Evolutionary conservation across 192 early-diverging fungal species (phyloP), one percentile per base, ranked within the genome.

Genomic region (Linnemannia hyalina): DNA sequence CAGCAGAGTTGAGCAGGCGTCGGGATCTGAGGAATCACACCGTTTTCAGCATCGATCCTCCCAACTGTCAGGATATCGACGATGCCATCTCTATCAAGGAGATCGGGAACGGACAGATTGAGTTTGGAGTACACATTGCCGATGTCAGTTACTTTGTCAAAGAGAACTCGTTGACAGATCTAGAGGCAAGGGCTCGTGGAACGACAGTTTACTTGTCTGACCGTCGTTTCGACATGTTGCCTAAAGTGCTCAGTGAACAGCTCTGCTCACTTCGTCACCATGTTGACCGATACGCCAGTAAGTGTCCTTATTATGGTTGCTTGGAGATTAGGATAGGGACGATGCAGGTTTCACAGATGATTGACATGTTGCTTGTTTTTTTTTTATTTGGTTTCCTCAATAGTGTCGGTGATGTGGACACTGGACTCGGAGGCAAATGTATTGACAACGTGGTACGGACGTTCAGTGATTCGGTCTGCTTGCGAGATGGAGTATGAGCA

Each of bases 201-300:
- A 95, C 95, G 0, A 96, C 95, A 0, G 93, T 96, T 22, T 96
- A 96, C 71, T 78, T 96, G 70, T 94, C 95, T 9, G 95, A 96
- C 89, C 90, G 95, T 15, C 89, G 95, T 40, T 96, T 96, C 88
- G 95, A 96, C 85, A 96, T 96, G 95, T 78, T 96, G 15, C 95
- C 95, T 6, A 91, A 92, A 52, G 91, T 95, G 0, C 84, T 96
- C 18, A 94, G 93, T 82, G 95, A 96, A 81, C 88, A 89, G 49
- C 78, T 95, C 9, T 96, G 95, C 75, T 96, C 95, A 18, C 82
- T 96, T 71, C 92, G 94, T 7, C 89, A 92, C 54, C 85, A 91
- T 63, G 88, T 91, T 22, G 95, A 96, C 72, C 90, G 95, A 26
- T 93, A 91, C 82, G 92, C 95, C 16, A 88, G 90, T 91, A 88